These are phyloP conservation scores for Leptodontidium sp. DNA, from an alignment of 2,329 filamentous ascomycete genomes.

Conservation along the genomic window DNA sequence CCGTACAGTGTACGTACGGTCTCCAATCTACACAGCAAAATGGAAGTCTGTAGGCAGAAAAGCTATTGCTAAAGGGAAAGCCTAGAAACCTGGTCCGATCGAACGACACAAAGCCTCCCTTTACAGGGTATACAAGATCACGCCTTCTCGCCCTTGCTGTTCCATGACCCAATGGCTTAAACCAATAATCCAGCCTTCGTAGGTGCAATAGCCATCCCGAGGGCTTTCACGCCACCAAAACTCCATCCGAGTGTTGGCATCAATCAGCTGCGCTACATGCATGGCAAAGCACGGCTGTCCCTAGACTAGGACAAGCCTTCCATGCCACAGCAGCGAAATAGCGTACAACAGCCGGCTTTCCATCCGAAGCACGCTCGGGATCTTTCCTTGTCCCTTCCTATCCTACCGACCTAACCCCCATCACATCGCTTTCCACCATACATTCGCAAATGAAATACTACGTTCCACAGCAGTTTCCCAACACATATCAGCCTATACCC, in stretches of 20 bases:
- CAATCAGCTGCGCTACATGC: not conserved
- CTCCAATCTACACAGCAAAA: not conserved
- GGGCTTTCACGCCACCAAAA: not conserved
- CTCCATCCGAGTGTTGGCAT: not conserved
- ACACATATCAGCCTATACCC: too few relatives aligned
- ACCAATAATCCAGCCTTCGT: not conserved
- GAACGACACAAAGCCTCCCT: too few relatives aligned
- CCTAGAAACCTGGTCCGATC: too few relatives aligned
- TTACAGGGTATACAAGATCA: too few relatives aligned
- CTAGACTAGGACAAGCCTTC: not conserved
- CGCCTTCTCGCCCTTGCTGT: not conserved
- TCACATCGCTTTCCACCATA: too few relatives aligned
- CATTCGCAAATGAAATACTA: too few relatives aligned
- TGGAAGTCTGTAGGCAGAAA: too few relatives aligned
- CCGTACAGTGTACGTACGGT: not conserved
- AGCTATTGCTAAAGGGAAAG: not conserved
- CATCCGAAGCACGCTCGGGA: not conserved
- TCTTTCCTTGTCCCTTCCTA: not conserved
- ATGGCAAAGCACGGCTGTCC: not conserved
- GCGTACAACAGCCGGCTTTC: not conserved
- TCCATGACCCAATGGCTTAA: not conserved
- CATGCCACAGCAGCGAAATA: conserved; percentile 9
- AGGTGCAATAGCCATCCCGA: not conserved
- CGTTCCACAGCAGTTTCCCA: too few relatives aligned
- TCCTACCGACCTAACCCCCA: not conserved